Base-by-base conservation (phyloP, 768 basidiomycete genomes). In the Psilocybe tampanensis region DNA sequence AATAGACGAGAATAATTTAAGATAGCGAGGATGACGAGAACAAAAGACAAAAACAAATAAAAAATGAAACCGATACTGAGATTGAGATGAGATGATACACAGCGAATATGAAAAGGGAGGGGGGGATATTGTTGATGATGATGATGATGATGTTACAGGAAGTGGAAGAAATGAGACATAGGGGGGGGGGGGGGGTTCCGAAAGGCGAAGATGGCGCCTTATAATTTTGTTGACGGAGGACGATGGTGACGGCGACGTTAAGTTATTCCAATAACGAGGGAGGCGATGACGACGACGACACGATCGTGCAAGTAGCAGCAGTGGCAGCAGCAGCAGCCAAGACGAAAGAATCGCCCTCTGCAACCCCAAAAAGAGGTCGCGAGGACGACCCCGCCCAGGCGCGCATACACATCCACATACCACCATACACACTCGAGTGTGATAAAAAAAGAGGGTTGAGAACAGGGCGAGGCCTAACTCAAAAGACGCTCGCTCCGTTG, bases 271-370 rank as follows among this genome's bases (percentile, higher is more conserved):
- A 39, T 39, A 13, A 15, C 15, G 36, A 39, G 13, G n/a, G n/a
- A 39, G 3, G 4, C 36, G 57, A 64, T 34, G 51, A 43, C 26
- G 62, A 64, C 60, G 56, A 63, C 55, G 60, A 61, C 54, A 60
- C 52, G 54, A 62, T 64, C 48, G 52, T 17, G 22, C 15, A n/a
- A n/a, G n/a, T n/a, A n/a, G n/a, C n/a, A n/a, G 36, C 15, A 39
- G 50, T n/a, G 24, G 51, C 39, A 26, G 41, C 41, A 42, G 51
- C 39, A 26, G 41, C 41, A 42, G 39, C 21, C 21, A 23, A 44
- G 41, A 21, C 13, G n/a, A n/a, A n/a, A 15, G n/a, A 22, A 36
- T 8, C 9, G 17, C 21, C 23, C 41, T n/a, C 39, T 26, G 36
- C 36, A n/a, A 39, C 36, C 12, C 36, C 6, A 39, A 39, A 29